Conservation (phyloP, 768 basidiomycete genomes). For the Termitomyces sp. region DNA sequence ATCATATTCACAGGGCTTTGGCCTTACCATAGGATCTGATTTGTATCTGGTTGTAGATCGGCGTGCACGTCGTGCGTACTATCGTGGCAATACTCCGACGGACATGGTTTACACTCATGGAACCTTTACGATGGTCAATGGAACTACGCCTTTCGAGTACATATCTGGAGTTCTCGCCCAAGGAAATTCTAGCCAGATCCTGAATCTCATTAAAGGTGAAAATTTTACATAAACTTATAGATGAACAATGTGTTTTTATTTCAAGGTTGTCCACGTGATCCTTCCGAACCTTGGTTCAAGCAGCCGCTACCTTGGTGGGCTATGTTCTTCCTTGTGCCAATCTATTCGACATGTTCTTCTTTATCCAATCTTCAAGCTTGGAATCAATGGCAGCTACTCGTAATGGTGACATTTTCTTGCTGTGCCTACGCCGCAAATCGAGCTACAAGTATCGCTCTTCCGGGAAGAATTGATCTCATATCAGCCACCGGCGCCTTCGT, state of each 20-base stretch:
- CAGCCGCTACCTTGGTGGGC: slow-evolving; percentile 81
- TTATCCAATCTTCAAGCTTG: slow-evolving; percentile 72
- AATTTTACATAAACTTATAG: background rate
- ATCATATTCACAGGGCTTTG: slow-evolving; percentile 55
- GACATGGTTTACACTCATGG: slow-evolving; percentile 50
- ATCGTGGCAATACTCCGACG: slow-evolving; percentile 34
- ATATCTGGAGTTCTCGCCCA: slow-evolving; percentile 43
- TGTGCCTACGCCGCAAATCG: slow-evolving; percentile 68
- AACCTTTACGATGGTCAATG: slow-evolving; percentile 42
- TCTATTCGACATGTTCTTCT: slow-evolving; percentile 70
- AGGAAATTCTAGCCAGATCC: slow-evolving; percentile 27
- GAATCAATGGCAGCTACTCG: slow-evolving; percentile 61
- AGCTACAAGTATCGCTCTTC: slow-evolving; percentile 52
- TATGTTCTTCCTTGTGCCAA: slow-evolving; percentile 69
- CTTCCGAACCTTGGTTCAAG: slow-evolving; percentile 70
- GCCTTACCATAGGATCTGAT: slow-evolving; percentile 79
- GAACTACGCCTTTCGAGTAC: slow-evolving; percentile 29
- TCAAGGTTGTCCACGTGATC: slow-evolving; percentile 71
- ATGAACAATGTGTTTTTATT: slow-evolving; percentile 1
- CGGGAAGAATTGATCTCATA: slow-evolving; percentile 66
- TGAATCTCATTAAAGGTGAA: slow-evolving; percentile 46
- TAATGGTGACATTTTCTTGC: slow-evolving; percentile 79
- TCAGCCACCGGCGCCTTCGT: slow-evolving; percentile 75
- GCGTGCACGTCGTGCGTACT: slow-evolving; percentile 44
- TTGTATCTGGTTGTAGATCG: slow-evolving; percentile 69